These are phyloP conservation scores for Neoscytalidium dimidiatum DNA, from an alignment of 2,329 filamentous ascomycete genomes.

Conservation along the genomic window DNA sequence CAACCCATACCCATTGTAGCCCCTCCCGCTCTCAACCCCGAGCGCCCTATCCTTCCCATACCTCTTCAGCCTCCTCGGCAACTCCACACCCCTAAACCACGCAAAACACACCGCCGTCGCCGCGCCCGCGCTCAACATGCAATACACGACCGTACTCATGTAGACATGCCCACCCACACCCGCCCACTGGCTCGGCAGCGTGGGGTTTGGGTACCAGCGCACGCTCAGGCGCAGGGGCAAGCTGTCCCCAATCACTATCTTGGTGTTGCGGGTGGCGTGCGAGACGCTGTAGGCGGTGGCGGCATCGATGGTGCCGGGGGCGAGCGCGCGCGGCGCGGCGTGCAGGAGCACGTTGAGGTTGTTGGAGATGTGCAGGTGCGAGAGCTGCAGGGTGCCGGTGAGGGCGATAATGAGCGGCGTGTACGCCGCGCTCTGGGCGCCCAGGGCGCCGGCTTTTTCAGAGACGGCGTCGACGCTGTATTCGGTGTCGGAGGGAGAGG, in stretches of 20 bases:
- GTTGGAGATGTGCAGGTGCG: constrained; percentile 87
- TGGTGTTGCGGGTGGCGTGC: constrained; percentile 56
- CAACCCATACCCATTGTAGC: constrained; percentile 38
- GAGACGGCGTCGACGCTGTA: constrained; percentile 40
- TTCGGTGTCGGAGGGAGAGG: constrained; percentile 24
- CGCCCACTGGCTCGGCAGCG: constrained; percentile 61
- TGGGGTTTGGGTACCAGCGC: constrained; percentile 80
- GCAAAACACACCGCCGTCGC: constrained; percentile 54
- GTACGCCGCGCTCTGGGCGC: constrained; percentile 49
- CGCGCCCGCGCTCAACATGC: constrained; percentile 48
- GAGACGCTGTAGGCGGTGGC: constrained; percentile 85
- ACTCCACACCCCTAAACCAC: constrained; percentile 56
- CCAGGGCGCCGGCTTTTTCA: constrained; percentile 36
- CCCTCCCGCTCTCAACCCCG: constrained; percentile 34
- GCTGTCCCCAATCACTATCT: constrained; percentile 84
- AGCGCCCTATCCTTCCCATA: constrained; percentile 58
- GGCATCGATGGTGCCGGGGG: constrained; percentile 79
- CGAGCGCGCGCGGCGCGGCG: constrained; percentile 55
- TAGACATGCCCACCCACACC: constrained; percentile 55
- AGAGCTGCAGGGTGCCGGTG: constrained; percentile 83
- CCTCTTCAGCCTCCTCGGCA: constrained; percentile 54
- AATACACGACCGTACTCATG: constrained; percentile 52
- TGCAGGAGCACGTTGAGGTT: constrained; percentile 87
- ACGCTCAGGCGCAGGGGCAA: constrained; percentile 78
- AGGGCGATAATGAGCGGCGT: constrained; percentile 87